phyloP scores from a whole-genome alignment of 192 early-diverging fungal genomes.

The Entomortierella parvispora region DNA sequence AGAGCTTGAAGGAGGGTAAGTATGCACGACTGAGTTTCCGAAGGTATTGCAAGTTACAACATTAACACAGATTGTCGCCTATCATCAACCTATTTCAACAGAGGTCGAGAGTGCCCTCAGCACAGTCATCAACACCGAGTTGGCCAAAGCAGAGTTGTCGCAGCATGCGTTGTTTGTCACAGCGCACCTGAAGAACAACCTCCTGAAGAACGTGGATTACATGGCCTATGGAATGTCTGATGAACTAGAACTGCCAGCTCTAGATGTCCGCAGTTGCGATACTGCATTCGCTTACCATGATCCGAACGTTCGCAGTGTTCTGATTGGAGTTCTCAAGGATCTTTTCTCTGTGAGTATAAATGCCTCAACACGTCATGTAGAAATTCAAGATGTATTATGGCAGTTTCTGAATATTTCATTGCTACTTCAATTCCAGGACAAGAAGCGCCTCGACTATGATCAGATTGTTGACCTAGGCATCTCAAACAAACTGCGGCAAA shows the following conservation, averaged over 20 bases:
- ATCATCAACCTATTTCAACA: slow-evolving; percentile 5
- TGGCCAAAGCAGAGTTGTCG: slow-evolving; percentile 55
- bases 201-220: slow-evolving; percentile 65
- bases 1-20: slow-evolving; percentile 60
- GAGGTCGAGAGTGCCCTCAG: slow-evolving; percentile 62
- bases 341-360: slow-evolving; percentile 61
- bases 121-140: slow-evolving; percentile 49
- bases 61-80: too few species aligned
- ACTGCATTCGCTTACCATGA: slow-evolving; percentile 59
- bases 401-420: background rate
- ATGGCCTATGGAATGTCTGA: slow-evolving; percentile 68
- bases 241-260: slow-evolving; percentile 62
- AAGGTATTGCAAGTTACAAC: too few species aligned
- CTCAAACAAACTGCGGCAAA: slow-evolving; percentile 13
- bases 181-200: slow-evolving; percentile 56
- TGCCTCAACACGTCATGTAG: too few species aligned
- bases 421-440: slow-evolving; percentile 19
- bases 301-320: slow-evolving; percentile 57
- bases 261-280: slow-evolving; percentile 60
- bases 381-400: background rate
- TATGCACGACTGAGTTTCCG: too few species aligned
- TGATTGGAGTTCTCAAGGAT: slow-evolving; percentile 62
- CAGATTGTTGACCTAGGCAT: slow-evolving; percentile 32
- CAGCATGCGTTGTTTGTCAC: slow-evolving; percentile 60
- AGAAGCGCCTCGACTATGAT: slow-evolving; percentile 58